Conservation (phyloP, 306 rosid species). For the Quercus berberidifolia region DNA sequence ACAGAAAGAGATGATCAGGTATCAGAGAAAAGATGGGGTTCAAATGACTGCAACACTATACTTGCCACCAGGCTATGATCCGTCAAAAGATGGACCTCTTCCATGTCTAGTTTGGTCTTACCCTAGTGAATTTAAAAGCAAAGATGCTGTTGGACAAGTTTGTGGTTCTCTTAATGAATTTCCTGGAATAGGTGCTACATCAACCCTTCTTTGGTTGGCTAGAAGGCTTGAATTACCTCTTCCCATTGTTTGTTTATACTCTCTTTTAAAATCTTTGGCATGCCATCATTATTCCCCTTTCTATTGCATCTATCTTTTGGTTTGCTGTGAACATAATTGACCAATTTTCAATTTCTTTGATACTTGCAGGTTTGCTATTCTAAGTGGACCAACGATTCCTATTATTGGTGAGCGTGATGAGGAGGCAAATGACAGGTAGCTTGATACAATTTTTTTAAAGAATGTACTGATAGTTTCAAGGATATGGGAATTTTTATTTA, state of each 20-base stretch:
- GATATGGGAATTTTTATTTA: slow-evolving; percentile 6
- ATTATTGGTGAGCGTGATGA: slow-evolving; percentile 91
- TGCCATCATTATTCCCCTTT: not conserved
- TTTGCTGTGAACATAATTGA: slow-evolving; percentile 16
- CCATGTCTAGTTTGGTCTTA: slow-evolving; percentile 98
- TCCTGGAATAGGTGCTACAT: slow-evolving; percentile 94
- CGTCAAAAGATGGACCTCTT: slow-evolving; percentile 86
- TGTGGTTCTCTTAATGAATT: slow-evolving; percentile 99
- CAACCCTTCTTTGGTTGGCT: slow-evolving; percentile 96
- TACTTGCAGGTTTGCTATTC: slow-evolving; percentile 80
- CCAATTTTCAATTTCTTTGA: slow-evolving; percentile 30
- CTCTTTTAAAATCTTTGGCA: slow-evolving; percentile 12
- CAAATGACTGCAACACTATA: slow-evolving; percentile 94
- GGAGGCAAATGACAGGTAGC: slow-evolving; percentile 96
- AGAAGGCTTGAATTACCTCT: slow-evolving; percentile 55
- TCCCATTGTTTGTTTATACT: slow-evolving; percentile 7
- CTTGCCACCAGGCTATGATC: slow-evolving; percentile 89
- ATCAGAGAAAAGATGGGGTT: slow-evolving; percentile 96
- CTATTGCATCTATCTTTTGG: slow-evolving; percentile 8
- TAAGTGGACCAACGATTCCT: slow-evolving; percentile 96
- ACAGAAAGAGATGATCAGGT: slow-evolving; percentile 96
- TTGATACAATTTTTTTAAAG: slow-evolving; percentile 3
- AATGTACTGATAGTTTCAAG: slow-evolving; percentile 1
- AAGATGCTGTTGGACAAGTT: slow-evolving; percentile 98
- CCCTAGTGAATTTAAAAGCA: slow-evolving; percentile 98